A percentile compares a stretch with the other conserved stretches of the same genome.
Conservation (phyloP, 495 filamentous ascomycete species). For the Xylaria castorea region DNA sequence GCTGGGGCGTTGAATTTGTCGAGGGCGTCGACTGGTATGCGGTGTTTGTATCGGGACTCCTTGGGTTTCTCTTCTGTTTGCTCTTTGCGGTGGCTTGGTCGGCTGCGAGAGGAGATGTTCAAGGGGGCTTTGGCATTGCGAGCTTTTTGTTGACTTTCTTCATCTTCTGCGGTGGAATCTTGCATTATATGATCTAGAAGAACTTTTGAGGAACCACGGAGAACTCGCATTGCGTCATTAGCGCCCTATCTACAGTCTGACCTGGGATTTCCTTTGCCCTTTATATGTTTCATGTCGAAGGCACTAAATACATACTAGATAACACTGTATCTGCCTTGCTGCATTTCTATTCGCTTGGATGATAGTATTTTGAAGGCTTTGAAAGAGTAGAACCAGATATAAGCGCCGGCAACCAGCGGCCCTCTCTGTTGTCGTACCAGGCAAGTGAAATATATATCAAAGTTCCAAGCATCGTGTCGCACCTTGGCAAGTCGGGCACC, state of each 20-base stretch:
- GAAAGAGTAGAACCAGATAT: no score
- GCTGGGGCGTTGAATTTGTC: conserved; percentile 14
- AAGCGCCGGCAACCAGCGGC: no score
- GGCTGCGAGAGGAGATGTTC: conserved; percentile 11
- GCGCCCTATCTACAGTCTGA: not conserved
- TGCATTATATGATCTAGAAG: conserved; percentile 10
- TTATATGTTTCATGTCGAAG: not conserved
- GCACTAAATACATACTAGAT: no score
- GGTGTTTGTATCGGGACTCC: not conserved
- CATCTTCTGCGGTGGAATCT: not conserved
- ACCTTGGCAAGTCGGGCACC: no score
- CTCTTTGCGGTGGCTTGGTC: conserved; percentile 6
- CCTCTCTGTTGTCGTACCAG: no score
- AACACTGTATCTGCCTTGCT: no score
- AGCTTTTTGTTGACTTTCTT: conserved; percentile 15
- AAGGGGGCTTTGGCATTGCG: conserved; percentile 18
- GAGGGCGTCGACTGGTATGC: conserved; percentile 20
- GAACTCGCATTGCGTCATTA: not conserved
- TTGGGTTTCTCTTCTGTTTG: conserved; percentile 17
- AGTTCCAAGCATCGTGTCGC: no score
- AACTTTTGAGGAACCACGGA: not conserved
- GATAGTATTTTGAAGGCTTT: no score
- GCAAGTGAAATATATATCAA: no score
- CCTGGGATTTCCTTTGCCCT: not conserved
- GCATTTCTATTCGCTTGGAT: no score